A percentile compares a stretch with the other conserved stretches of the same genome.
Conservation (phyloP, 2,329 filamentous ascomycete genomes). For the Aspergillus sp. region DNA sequence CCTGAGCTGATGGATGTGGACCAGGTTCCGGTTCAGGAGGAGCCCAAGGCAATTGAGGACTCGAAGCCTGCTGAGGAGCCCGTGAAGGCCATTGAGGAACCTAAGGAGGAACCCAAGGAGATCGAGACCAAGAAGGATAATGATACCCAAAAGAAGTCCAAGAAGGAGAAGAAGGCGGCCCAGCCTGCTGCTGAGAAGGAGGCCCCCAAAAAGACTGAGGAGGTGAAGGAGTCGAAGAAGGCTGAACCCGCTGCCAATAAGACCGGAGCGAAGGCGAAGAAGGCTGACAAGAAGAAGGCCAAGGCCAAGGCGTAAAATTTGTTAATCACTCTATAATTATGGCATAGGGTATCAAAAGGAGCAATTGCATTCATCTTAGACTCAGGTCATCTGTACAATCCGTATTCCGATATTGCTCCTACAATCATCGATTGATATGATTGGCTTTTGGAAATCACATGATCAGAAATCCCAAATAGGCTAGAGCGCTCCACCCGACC, state of each 20-base stretch:
- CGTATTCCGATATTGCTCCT: neutral
- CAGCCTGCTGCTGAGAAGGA: conserved; percentile 8
- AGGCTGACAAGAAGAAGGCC: conserved; percentile 26
- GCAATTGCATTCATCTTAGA: neutral
- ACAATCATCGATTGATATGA: neutral
- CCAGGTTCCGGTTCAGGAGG: conserved; percentile 41
- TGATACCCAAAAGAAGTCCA: conserved; percentile 19
- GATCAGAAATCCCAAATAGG: conserved; percentile 6
- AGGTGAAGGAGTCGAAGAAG: conserved; percentile 4
- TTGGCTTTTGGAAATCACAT: neutral
- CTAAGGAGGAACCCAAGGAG: conserved; percentile 14
- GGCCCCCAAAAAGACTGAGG: conserved; percentile 3
- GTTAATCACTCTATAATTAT: neutral
- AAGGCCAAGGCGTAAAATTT: conserved; percentile 21
- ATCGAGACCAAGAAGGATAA: conserved; percentile 15
- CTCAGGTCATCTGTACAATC: neutral
- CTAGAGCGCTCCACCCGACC: conserved; percentile 19
- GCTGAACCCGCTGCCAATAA: conserved; percentile 12
- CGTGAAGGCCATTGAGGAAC: conserved; percentile 24
- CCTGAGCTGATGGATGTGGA: conserved; percentile 63
- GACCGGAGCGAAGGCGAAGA: conserved; percentile 25
- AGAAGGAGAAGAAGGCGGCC: conserved; percentile 17
- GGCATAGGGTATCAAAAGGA: conserved; percentile 2
- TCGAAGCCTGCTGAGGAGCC: conserved; percentile 20
- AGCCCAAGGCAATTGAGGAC: conserved; percentile 27